Evolutionary conservation across 495 filamentous ascomycete genomes (phyloP), one percentile per base, ranked within the genome.

Genomic region (Tuber calosporum): DNA sequence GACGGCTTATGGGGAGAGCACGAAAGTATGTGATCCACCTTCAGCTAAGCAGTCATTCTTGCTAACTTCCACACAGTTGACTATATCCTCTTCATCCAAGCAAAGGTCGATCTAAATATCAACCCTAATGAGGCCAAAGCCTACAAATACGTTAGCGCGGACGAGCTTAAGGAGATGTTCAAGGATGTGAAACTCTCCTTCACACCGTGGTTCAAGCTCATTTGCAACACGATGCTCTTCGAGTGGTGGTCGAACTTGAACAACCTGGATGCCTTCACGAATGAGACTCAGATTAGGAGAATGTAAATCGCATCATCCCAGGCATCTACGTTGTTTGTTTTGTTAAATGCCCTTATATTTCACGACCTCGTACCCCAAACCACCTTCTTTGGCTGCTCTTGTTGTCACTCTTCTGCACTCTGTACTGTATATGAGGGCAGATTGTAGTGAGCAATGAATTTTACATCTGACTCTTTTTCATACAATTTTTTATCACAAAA

Each of bases 171-270:
- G 86, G 77, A 85, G 67, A 93, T 94, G 88, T 97, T 99, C 82
- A 82, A 90, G 79, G 88, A 97, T 82, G 87, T 89, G 13, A 86
- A 80, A 9, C 86, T 97, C 75, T 90, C 87, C 78, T 99, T 98
- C 83, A 99, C 95, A 9, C 95, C 95, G 1, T 99, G 95, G 95
- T 99, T 99, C 86, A 97, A 97, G 87, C 89, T 99, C 77, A 98
- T 99, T 81, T 99, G 96, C 86, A 84, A 97, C 78, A 93, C 92
- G 69, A 92, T 98, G 93, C 88, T 99, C 66, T 98, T 96, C 80
- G 93, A 98, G 82, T 99, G 95, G 95, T 99, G 95, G 95, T 87
- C 89, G 79, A 90, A 93, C 83, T 88, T 98, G 42, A 90, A 93
- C 74, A 87, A 90, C 8, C 84, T 98, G 76, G 93, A 96, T 70